Base-by-base conservation (phyloP, 441 rosid genomes). In the Biscutella auriculata region DNA sequence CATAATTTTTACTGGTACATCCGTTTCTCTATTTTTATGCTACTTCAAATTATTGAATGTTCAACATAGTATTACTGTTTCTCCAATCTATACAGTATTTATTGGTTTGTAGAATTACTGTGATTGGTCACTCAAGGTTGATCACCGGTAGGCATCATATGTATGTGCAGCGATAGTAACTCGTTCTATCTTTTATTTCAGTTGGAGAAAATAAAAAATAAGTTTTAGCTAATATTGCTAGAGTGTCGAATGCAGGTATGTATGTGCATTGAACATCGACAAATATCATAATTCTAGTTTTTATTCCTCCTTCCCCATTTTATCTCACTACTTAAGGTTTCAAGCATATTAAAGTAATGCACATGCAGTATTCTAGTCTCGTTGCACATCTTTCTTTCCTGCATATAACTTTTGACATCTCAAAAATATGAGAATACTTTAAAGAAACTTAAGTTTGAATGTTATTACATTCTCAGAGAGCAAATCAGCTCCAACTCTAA, bases 291-390 rank as follows among this genome's bases (percentile, higher is more conserved):
- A n/a, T n/a, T n/a, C n/a, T n/a, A n/a, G n/a, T n/a, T n/a, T n/a
- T n/a, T n/a, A n/a, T n/a, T n/a, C n/a, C 54, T 94, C 95, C 53
- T 69, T 80, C 77, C 23, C n/a, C n/a, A n/a, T n/a, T 71, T 47
- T 15, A 88, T 73, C 78, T 80, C 89, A 21, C 43, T 65, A 10
- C 91, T 80, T 70, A 88, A 67, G 14, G 66, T 73, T 54, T 88
- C 86, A 57, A 86, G 60, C 91, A 92, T 86, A 36, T 76, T 81
- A 33, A 92, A 82, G 68, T 92, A 92, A 54, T 92, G 94, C 4
- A 83, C 48, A 8, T 95, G 96, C 23, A 88, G 74, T 62, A 86
- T 67, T 71, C 85, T 81, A 45, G 69, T 71, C 71, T 92, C 97
- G 8, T 70, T 26, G 45, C 98, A 92, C 36, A 88, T 79, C 30